Evolutionary conservation across 208 protist species (phyloP).

Genomic region (Trypanosoma brucei): DNA sequence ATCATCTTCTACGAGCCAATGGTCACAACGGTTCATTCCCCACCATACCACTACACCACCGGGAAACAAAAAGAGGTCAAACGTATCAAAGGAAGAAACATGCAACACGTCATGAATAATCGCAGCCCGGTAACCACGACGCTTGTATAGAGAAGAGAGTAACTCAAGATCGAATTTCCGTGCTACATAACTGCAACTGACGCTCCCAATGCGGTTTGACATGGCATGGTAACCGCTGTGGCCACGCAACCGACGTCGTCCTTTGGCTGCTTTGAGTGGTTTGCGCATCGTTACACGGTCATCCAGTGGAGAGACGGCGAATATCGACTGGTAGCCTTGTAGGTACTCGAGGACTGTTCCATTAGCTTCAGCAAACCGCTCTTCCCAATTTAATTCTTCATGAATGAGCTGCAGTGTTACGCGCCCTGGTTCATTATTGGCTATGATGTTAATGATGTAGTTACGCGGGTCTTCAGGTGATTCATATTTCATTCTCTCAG

Average conservation of each 20-base stretch:
- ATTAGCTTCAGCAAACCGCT: slow-evolving; percentile 37
- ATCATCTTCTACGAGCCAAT: slow-evolving; percentile 71
- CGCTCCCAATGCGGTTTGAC: slow-evolving; percentile 49
- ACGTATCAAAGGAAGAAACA: slow-evolving; percentile 35
- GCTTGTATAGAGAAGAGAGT: slow-evolving; percentile 43
- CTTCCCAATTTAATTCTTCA: slow-evolving; percentile 38
- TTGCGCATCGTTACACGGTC: slow-evolving; percentile 56
- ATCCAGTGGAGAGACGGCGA: slow-evolving; percentile 63
- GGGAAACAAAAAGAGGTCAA: slow-evolving; percentile 63
- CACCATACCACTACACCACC: slow-evolving; percentile 75
- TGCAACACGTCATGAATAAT: slow-evolving; percentile 50
- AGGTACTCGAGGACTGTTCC: slow-evolving; percentile 58
- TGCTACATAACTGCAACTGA: slow-evolving; percentile 60
- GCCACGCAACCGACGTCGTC: slow-evolving; percentile 4
- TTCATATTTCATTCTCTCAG: slow-evolving; percentile 29
- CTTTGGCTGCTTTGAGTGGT: slow-evolving; percentile 14
- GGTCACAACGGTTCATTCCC: slow-evolving; percentile 57
- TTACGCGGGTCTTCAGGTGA: slow-evolving; percentile 43
- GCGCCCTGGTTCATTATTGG: slow-evolving; percentile 40
- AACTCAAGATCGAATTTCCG: slow-evolving; percentile 36
- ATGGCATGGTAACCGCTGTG: slow-evolving; percentile 29
- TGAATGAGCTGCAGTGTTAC: slow-evolving; percentile 45
- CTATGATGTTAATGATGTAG: slow-evolving; percentile 49
- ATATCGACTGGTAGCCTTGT: slow-evolving; percentile 75
- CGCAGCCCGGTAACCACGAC: slow-evolving; percentile 45